Evolutionary conservation across 768 basidiomycete genomes (phyloP), one percentile per base, ranked within the genome.

Genomic region (Leccinum obscurum): DNA sequence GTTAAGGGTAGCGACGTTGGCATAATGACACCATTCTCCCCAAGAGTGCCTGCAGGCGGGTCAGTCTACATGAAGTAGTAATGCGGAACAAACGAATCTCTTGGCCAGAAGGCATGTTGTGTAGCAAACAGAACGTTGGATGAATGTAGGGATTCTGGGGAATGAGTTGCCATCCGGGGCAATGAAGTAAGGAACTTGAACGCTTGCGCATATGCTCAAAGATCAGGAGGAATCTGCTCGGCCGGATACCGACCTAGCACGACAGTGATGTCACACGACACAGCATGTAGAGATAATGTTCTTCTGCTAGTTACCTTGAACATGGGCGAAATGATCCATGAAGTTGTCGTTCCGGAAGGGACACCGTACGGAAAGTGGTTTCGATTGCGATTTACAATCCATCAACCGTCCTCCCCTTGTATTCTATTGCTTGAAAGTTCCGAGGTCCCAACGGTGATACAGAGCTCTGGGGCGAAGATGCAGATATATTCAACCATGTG

Each of bases 151-250:
- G 93, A 58, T 26, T 26, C 26, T 26, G 6, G 4, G 26, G 26
- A 26, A 98, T 81, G 54, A 99, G 83, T 28, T 9, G 89, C 26
- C 26, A 3, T 75, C 78, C 98, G 93, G 4, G 97, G 97, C 54
- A 98, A 74, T 8, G 95, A 91, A 1, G 93, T 93, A 66, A 98
- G 81, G 62, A 99, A 81, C 90, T 93, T 95, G 35, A 98, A 77
- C 6, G 90, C 89, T 75, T 98, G 95, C 2, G 96, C 26, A 26
- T 26, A 26, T 26, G 95, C 91, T 65, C 97, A 81, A 55, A 99
- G 87, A 77, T 99, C 97, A 68, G 96, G 92, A 34, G 96, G 94
- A 73, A 98, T 98, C 71, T 95, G 76, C 95, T 98, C 80, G 97
- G 95, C 57, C 97, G 86, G 55, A 98, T 81, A 52, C 94, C 96